Evolutionary conservation across 2,329 filamentous ascomycete genomes (phyloP).

Genomic region (Ophiostoma piceae): DNA sequence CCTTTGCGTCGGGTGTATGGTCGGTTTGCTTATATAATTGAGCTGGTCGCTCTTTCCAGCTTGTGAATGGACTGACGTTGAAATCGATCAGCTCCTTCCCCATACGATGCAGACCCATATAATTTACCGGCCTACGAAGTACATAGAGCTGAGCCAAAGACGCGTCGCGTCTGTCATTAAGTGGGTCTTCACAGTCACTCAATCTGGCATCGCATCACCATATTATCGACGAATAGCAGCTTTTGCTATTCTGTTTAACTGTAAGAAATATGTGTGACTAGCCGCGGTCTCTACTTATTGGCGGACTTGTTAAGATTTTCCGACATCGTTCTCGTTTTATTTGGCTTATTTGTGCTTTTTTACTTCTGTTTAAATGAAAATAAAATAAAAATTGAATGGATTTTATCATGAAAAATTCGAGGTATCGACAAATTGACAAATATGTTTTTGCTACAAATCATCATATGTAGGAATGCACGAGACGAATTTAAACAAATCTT

Average conservation of each 20-base stretch:
- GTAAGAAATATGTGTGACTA: background rate
- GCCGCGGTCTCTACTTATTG: background rate
- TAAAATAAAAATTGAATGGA: no score
- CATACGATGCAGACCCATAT: background rate
- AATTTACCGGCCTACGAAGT: background rate
- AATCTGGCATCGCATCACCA: background rate
- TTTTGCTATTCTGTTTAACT: background rate
- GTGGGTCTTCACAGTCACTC: background rate
- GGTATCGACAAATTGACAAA: no score
- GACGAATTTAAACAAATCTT: no score
- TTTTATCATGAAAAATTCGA: no score
- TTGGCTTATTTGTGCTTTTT: no score
- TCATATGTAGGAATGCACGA: no score
- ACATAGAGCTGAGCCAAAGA: background rate
- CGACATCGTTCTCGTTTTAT: no score
- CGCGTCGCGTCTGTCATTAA: background rate
- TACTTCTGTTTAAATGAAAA: no score
- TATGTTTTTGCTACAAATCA: no score
- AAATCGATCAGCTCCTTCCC: background rate
- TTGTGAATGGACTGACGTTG: background rate
- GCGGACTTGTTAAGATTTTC: no score
- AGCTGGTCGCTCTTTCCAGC: background rate
- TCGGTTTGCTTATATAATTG: conserved; percentile 1
- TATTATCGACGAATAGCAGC: background rate
- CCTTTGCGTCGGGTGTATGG: no score